Base-by-base conservation (phyloP, 176 grass and related monocot species). In the Aechmea fasciata region DNA sequence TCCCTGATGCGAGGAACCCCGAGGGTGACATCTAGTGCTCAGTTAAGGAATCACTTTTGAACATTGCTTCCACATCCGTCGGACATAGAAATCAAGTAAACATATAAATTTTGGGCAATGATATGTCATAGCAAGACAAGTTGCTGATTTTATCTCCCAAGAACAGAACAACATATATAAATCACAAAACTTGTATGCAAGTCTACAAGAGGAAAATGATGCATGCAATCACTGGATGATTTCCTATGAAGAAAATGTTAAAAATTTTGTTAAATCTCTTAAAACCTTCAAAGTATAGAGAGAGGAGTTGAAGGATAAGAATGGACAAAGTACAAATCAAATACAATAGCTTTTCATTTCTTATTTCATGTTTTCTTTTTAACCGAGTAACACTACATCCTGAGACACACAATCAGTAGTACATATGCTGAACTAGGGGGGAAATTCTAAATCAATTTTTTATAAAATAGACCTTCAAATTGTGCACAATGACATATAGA, bases 1-100 rank as follows among this genome's bases (percentile, higher is more conserved):
- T 96, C 92, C 88, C 85, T 96, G 78, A 96, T 96, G 41, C 92
- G 85, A 66, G 92, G 92, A 80, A 96, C 92, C 63, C 92, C 92
- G 73, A 89, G 88, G 51, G 92, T 96, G 78, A 91, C 88, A 81
- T 96, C 88, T 91, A 69, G 75, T 72, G 49, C 13, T 51, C 71
- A 65, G 72, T 91, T 79, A 91, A 87, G 79, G 67, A 75, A 82
- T 76, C 24, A 77, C 55, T 20, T 33, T 57, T 48, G 49, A 33
- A 77, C 69, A 12, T 18, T 9, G 13, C 14, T 18, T 17, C 2
- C 54, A 59, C 14, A 59, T 59, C 54, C 3, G 8, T 57, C 54
- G 18, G 54, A 59, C 19, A 59, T 18, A 8, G 33, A 41, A 41
- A 41, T 41, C 33, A 41, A 41, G 33, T 41, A 41, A 41, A 41